Evolutionary conservation across 306 rosid genomes (phyloP).

Genomic region (Medicago ruthenica): DNA sequence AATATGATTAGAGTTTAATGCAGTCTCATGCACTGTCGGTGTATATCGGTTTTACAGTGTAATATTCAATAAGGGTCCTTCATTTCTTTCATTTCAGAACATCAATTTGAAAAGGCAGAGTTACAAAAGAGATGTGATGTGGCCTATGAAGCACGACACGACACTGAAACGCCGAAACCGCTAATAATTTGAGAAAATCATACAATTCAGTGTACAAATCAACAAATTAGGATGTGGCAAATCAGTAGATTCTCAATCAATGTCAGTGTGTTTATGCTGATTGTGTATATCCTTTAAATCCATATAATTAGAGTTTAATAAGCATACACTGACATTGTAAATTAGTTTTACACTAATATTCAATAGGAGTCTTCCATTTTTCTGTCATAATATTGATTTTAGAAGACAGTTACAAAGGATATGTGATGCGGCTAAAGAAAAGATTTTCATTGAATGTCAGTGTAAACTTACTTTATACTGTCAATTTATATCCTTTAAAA

Average conservation of each 20-base stretch:
- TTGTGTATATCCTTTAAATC: background rate
- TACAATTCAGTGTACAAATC: too few species aligned
- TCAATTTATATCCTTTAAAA: background rate
- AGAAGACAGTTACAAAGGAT: background rate
- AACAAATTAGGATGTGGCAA: background rate
- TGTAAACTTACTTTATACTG: background rate
- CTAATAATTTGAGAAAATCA: too few species aligned
- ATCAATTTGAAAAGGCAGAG: background rate
- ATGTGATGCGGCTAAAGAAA: background rate
- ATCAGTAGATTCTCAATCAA: background rate
- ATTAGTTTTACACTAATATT: background rate
- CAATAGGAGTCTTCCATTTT: background rate
- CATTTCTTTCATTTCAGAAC: background rate
- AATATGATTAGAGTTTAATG: constrained; percentile 6
- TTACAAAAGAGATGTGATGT: background rate
- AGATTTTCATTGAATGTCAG: background rate
- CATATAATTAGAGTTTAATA: too few species aligned
- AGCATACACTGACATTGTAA: background rate
- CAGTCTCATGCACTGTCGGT: background rate
- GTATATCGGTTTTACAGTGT: background rate
- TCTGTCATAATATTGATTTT: background rate
- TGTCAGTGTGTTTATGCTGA: too few species aligned
- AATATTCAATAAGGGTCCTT: background rate
- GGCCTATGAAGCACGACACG: too few species aligned
- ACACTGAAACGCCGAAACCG: too few species aligned